Base-by-base conservation (phyloP, 805 yeast genomes). In the Yarrowia divulgata region DNA sequence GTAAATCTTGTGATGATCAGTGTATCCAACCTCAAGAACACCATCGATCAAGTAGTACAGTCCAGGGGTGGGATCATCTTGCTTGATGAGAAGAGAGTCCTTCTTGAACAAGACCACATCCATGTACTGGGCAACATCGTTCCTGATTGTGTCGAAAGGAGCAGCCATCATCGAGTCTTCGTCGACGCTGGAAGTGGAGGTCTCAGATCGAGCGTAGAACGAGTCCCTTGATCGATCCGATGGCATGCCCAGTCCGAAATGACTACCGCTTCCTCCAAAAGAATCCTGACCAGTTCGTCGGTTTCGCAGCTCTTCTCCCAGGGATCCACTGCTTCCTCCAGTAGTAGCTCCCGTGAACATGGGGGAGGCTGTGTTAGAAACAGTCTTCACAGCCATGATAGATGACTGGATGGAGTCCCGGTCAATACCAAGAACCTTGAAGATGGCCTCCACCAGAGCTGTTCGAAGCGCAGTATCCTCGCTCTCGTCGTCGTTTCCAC, bases 21-120 rank as follows among this genome's bases (percentile, higher is more conserved):
- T 75, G 72, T 84, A 84, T 8, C 82, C 80, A 0, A 92, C 90
- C 52, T 90, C 92, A 45, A 94, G 78, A 6, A 82, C 74, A 1
- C 99, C 99, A 69, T 89, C 89, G 63, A 94, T 85, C 5, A 94
- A 88, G 74, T 89, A 94, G 75, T 82, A 91, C 13, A 94, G 76
- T 0, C 98, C 99, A 1, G 88, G 85, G 58, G 88, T 86, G 62
- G 84, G 82, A 14, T 87, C 85, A 63, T 89, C 87, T 71, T 90
- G 90, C 68, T 86, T 83, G 12, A 90, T 85, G 1, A 94, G 73
- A 0, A 81, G 81, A 0, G 87, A 77, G 5, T 87, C 90, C 39
- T 87, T 82, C 13, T 83, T 79, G 70, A 82, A 81, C 71, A 80
- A 83, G 70, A 84, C 79, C 9, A 93, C 79, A 67, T 88, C 87